Percentiles rank a stretch among this genome's conserved stretches.
Evolutionary conservation across 108 stramenopile genomes (phyloP).

Genomic region (Parmales sp.): DNA sequence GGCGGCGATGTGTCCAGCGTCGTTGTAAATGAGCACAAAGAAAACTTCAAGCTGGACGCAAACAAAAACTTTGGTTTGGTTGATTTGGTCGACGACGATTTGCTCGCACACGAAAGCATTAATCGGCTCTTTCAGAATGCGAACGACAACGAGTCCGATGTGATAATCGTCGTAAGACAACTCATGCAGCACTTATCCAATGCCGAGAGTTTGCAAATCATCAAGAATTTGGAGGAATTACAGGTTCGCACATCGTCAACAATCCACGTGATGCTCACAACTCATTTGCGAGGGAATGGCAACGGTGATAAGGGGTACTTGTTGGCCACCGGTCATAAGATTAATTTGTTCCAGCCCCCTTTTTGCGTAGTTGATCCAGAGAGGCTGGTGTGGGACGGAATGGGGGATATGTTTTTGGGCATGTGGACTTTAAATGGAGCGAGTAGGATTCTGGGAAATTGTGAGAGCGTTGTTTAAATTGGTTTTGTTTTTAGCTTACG

Average conservation of each 20-base stretch:
- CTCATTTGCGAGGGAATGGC: background rate
- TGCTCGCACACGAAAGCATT: too few species aligned
- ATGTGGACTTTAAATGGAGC: too few species aligned
- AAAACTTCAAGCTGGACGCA: too few species aligned
- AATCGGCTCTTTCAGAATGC: too few species aligned
- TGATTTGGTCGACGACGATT: too few species aligned
- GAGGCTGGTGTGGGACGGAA: constrained; percentile 5
- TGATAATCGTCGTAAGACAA: background rate
- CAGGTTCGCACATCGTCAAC: too few species aligned
- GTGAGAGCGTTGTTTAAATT: too few species aligned
- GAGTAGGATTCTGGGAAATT: too few species aligned
- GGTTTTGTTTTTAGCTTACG: too few species aligned
- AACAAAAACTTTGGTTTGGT: too few species aligned
- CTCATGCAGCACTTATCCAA: background rate
- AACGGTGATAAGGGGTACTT: constrained; percentile 1
- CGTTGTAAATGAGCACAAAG: too few species aligned
- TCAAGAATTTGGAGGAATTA: background rate
- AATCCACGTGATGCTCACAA: background rate
- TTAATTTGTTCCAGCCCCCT: background rate
- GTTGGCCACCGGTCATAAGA: background rate
- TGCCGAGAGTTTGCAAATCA: background rate
- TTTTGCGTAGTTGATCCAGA: background rate
- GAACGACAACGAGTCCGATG: background rate
- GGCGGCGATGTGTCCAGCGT: too few species aligned
- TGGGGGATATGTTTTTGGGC: background rate